Evolutionary conservation across 768 basidiomycete genomes (phyloP).

Genomic region (Auricularia auricula-judae): DNA sequence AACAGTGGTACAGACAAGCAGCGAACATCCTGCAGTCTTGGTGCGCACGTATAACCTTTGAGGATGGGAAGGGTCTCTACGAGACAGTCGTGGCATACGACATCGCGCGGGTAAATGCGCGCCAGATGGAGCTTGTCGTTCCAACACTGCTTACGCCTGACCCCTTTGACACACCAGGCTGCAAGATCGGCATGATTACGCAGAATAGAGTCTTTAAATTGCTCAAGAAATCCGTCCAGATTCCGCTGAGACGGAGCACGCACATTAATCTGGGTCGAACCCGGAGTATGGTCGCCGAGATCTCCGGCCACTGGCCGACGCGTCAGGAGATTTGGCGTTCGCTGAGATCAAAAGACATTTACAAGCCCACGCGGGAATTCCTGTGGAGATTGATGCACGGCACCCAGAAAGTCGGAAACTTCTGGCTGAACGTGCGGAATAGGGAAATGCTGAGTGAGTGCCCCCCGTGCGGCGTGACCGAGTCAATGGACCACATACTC

Average conservation of each 20-base stretch:
- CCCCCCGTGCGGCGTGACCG: not conserved
- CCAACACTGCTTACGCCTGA: too few relatives aligned
- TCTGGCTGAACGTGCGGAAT: not conserved
- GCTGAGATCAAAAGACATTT: not conserved
- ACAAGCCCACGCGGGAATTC: not conserved
- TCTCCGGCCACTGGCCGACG: not conserved
- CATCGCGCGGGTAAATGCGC: too few relatives aligned
- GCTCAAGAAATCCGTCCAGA: not conserved
- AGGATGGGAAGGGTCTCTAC: too few relatives aligned
- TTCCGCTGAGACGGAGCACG: not conserved
- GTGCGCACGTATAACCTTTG: too few relatives aligned
- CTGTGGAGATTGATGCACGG: not conserved
- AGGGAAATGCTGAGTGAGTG: not conserved
- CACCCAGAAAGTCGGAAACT: not conserved
- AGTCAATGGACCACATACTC: slow-evolving; percentile 12
- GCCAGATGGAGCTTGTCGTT: too few relatives aligned
- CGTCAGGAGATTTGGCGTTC: not conserved
- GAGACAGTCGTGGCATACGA: too few relatives aligned
- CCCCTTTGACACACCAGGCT: too few relatives aligned
- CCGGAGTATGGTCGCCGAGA: not conserved
- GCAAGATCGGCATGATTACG: not conserved
- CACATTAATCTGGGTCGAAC: not conserved
- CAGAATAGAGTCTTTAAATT: not conserved
- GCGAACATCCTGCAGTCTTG: too few relatives aligned
- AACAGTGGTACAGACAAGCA: too few relatives aligned